Evolutionary conservation across 768 basidiomycete species (phyloP).

Genomic region (Floccularia luteovirens): DNA sequence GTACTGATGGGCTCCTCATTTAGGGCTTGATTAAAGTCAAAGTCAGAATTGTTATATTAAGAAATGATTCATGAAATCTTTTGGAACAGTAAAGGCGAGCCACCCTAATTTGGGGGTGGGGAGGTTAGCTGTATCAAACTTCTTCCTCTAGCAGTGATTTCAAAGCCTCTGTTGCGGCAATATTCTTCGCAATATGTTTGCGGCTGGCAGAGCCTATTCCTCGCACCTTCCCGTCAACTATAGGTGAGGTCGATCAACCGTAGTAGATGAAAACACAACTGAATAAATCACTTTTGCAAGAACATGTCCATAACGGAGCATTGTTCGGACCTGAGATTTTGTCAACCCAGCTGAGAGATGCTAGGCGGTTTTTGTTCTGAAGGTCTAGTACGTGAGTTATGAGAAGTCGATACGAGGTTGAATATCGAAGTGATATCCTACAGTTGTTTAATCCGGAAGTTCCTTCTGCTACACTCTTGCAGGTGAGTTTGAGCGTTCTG

Average conservation of each 20-base stretch:
- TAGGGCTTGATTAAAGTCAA: too few species aligned
- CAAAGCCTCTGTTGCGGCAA: constrained; percentile 40
- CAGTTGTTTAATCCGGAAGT: constrained; percentile 30
- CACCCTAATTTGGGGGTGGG: too few species aligned
- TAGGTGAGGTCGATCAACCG: constrained; percentile 7
- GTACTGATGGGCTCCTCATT: too few species aligned
- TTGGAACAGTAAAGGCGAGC: too few species aligned
- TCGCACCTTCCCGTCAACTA: constrained; percentile 44
- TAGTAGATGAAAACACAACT: constrained; percentile 4
- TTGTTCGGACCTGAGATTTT: constrained; percentile 33
- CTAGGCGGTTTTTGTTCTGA: constrained; percentile 31
- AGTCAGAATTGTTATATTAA: too few species aligned
- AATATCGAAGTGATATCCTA: constrained; percentile 9
- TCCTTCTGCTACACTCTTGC: too few species aligned
- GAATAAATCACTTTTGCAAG: constrained; percentile 46
- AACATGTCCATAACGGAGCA: constrained; percentile 42
- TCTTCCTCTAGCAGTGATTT: constrained; percentile 20
- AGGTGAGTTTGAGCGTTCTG: too few species aligned
- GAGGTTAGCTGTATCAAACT: background rate
- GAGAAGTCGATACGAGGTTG: constrained; percentile 3
- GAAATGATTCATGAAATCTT: too few species aligned
- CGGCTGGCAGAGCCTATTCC: constrained; percentile 42
- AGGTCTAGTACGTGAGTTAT: constrained; percentile 34
- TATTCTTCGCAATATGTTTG: constrained; percentile 41
- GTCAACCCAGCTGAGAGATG: constrained; percentile 51